These are phyloP conservation scores for Torulaspora microellipsoides DNA, from an alignment of 805 yeast genomes.

Conservation along the genomic window DNA sequence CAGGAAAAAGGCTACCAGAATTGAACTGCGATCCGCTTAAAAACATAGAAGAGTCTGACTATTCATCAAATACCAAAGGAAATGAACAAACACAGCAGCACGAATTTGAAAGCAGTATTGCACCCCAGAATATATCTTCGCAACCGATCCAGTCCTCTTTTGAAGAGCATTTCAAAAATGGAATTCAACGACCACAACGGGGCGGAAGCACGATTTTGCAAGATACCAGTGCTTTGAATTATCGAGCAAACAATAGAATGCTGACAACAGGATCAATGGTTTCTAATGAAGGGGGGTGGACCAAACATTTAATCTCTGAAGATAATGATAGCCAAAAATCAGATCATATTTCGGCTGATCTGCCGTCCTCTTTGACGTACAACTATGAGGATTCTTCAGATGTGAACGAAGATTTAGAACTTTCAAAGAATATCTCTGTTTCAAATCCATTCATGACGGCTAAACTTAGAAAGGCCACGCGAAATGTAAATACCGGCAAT, in stretches of 20 bases:
- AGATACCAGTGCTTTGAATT: background rate
- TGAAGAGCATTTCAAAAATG: background rate
- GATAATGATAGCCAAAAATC: background rate
- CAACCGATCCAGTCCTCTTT: background rate
- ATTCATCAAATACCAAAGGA: background rate
- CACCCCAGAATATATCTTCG: background rate
- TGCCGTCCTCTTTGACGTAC: slow-evolving; percentile 15
- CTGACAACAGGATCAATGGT: slow-evolving; percentile 13
- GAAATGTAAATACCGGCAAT: too few species aligned
- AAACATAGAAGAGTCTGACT: background rate
- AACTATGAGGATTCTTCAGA: slow-evolving; percentile 3
- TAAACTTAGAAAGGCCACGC: slow-evolving; percentile 6
- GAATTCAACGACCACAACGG: background rate
- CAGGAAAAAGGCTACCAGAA: background rate
- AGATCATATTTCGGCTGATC: background rate
- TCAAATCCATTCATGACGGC: slow-evolving; percentile 25
- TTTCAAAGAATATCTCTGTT: slow-evolving; percentile 16
- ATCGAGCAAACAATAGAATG: slow-evolving; percentile 1
- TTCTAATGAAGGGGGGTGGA: slow-evolving; percentile 18
- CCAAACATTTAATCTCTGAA: slow-evolving; percentile 7
- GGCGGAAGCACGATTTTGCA: background rate
- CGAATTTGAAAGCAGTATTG: background rate
- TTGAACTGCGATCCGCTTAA: background rate
- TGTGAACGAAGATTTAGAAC: slow-evolving; percentile 19
- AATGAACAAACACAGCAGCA: background rate